Base-by-base conservation (phyloP, 2,329 filamentous ascomycete genomes). In the Pseudogymnoascus sp. region DNA sequence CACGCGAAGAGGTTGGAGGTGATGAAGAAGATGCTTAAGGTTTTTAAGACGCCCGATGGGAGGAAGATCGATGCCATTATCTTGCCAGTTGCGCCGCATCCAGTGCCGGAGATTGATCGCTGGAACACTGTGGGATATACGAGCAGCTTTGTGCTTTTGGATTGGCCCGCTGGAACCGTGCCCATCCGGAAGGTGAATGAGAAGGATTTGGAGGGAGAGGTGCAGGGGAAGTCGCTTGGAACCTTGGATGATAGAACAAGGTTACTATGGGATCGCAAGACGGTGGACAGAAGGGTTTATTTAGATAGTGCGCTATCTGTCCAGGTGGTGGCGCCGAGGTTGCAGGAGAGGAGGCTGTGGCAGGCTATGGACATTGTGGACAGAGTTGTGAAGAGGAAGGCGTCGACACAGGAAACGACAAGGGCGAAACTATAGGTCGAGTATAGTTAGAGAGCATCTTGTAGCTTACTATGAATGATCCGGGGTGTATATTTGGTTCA, bases 41-140 rank as follows among this genome's bases (percentile, higher is more conserved):
- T 88, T 62, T 89, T 86, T 85, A 78, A 76, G 66, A 71, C 77
- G 68, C 68, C 71, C 6, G 73, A 75, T 12, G 75, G 77, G 37
- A 70, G 71, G 54, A 72, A 71, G 3, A 75, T 88, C 6, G 86
- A 88, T 75, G 83, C 84, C 0, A 80, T 89, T 61, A 80, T 89
- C 63, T 84, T 81, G 66, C 86, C 86, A 0, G 77, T 87, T 0
- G 85, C 85, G 12, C 84, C 85, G 1, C 86, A 89, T 71, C 83
- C 86, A 0, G 80, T 86, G 0, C 83, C 85, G 1, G 78, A 80
- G 8, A 80, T 86, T 63, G 86, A 89, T 73, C 76, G 79, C 1
- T 88, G 84, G 74, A 86, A 86, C 70, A 81, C 80, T 0, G 81
- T 84, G 0, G 81, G 84, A 64, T 88, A 88, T 69, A 87, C 85